phyloP scores from a whole-genome alignment of 305 asterid genomes.

The Galium porrigens region DNA sequence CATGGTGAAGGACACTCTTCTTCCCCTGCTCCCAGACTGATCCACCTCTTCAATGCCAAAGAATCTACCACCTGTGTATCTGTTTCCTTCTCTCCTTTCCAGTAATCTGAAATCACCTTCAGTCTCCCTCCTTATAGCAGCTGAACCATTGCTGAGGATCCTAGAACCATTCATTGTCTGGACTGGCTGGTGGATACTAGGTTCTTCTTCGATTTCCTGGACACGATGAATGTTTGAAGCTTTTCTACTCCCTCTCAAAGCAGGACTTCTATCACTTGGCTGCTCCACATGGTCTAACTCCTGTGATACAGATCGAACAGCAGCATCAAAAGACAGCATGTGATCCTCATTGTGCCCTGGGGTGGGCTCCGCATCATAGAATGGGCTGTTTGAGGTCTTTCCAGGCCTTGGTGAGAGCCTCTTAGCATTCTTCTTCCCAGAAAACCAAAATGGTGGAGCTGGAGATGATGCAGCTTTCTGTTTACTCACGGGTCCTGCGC shows the following conservation, averaged over 20 bases:
- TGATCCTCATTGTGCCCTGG: slow-evolving; percentile 30
- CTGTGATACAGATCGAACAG: slow-evolving; percentile 73
- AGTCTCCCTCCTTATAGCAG: slow-evolving; percentile 71
- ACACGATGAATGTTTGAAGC: slow-evolving; percentile 20
- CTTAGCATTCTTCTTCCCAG: slow-evolving; percentile 45
- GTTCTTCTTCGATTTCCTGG: slow-evolving; percentile 63
- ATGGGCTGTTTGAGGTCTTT: slow-evolving; percentile 46
- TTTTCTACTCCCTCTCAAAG: slow-evolving; percentile 19
- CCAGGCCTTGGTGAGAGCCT: slow-evolving; percentile 52
- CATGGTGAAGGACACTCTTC: slow-evolving; percentile 67
- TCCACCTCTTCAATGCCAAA: slow-evolving; percentile 79
- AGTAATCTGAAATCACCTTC: slow-evolving; percentile 78
- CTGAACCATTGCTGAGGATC: slow-evolving; percentile 33
- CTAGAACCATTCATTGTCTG: slow-evolving; percentile 12
- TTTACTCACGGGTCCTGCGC: slow-evolving; percentile 41
- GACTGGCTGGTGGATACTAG: slow-evolving; percentile 24
- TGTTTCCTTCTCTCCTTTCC: slow-evolving; percentile 71
- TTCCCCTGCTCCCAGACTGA: slow-evolving; percentile 51
- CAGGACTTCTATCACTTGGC: slow-evolving; percentile 19
- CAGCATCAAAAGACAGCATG: slow-evolving; percentile 78
- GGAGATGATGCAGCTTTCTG: slow-evolving; percentile 50
- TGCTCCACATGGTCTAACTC: slow-evolving; percentile 55
- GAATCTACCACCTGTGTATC: slow-evolving; percentile 60
- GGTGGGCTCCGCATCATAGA: slow-evolving; percentile 40
- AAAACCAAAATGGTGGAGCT: slow-evolving; percentile 75